Evolutionary conservation across 1,284 basidiomycete species (phyloP).

Genomic region (Ceratobasidium sp.): DNA sequence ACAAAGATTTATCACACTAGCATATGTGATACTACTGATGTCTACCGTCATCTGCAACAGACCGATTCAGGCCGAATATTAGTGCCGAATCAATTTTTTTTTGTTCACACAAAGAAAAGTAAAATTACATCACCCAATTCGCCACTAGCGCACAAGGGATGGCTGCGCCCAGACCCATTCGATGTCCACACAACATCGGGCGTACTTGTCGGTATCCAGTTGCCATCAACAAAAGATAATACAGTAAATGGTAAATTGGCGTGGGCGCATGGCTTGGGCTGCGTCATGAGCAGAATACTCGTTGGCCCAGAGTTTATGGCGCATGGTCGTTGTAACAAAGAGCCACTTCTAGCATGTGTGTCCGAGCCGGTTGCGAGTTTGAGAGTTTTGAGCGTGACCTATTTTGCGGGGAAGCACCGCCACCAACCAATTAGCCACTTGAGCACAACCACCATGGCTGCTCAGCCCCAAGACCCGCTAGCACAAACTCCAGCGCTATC

Average conservation of each 20-base stretch:
- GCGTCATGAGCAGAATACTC: not conserved
- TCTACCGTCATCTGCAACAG: not conserved
- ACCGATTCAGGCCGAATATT: not conserved
- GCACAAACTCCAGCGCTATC: conserved; percentile 27
- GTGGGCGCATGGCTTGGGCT: not conserved
- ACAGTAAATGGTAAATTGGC: conserved; percentile 1
- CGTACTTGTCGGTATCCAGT: conserved; percentile 3
- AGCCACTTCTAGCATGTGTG: not conserved
- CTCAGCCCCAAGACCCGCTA: conserved; percentile 20
- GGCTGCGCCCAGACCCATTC: conserved; percentile 23
- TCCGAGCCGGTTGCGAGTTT: not conserved
- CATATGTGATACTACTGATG: not conserved
- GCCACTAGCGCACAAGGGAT: conserved; percentile 29
- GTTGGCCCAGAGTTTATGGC: conserved; percentile 3
- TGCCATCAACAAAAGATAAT: conserved; percentile 26
- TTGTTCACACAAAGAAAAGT: not conserved
- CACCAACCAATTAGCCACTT: conserved; percentile 16
- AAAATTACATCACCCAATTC: conserved; percentile 11
- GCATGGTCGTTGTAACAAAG: conserved; percentile 18
- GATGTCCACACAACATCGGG: conserved; percentile 17
- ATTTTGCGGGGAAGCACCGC: conserved; percentile 15
- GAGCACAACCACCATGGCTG: conserved; percentile 25
- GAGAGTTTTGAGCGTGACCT: conserved; percentile 1
- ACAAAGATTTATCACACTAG: conserved; percentile 35
- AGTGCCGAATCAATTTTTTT: conserved; percentile 14